These are phyloP conservation scores for Silene latifolia DNA, from an alignment of 148 eudicot species.

Conservation along the genomic window DNA sequence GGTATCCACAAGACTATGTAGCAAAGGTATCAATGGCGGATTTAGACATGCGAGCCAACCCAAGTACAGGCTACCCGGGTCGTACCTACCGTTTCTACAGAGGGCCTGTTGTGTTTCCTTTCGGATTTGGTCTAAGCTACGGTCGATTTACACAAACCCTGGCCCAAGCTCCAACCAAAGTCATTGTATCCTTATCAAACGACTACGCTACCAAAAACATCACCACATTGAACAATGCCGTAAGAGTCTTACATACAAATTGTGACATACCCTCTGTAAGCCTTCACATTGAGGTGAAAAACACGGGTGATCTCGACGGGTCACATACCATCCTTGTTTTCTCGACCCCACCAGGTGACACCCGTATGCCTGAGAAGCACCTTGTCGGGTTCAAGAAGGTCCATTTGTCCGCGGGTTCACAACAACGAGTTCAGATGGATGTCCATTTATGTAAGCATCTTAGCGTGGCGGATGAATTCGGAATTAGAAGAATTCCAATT, in stretches of 20 bases:
- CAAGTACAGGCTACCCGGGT: slow-evolving; percentile 50
- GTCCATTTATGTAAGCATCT: slow-evolving; percentile 58
- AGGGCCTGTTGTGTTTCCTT: slow-evolving; percentile 52
- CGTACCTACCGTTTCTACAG: slow-evolving; percentile 57
- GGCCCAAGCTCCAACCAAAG: slow-evolving; percentile 42
- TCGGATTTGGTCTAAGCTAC: slow-evolving; percentile 68
- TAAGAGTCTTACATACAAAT: slow-evolving; percentile 51
- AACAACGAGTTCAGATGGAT: slow-evolving; percentile 38
- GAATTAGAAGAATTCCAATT: slow-evolving; percentile 62
- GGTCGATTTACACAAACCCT: slow-evolving; percentile 49
- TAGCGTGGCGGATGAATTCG: slow-evolving; percentile 56
- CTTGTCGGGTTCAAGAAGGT: slow-evolving; percentile 67
- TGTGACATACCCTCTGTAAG: slow-evolving; percentile 41
- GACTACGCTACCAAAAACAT: slow-evolving; percentile 30
- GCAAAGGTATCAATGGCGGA: slow-evolving; percentile 60
- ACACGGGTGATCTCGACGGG: slow-evolving; percentile 58
- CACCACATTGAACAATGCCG: slow-evolving; percentile 31
- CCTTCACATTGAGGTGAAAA: slow-evolving; percentile 56
- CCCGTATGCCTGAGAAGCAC: slow-evolving; percentile 37
- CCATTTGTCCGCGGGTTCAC: slow-evolving; percentile 50
- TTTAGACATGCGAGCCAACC: slow-evolving; percentile 43
- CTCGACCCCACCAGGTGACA: slow-evolving; percentile 43
- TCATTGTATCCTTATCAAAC: slow-evolving; percentile 34
- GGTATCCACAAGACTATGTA: slow-evolving; percentile 69
- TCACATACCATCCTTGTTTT: slow-evolving; percentile 62